Evolutionary conservation across 1,139 yeast species (phyloP), one percentile per base, ranked within the genome.

Genomic region (Groenewaldozyma sp.): DNA sequence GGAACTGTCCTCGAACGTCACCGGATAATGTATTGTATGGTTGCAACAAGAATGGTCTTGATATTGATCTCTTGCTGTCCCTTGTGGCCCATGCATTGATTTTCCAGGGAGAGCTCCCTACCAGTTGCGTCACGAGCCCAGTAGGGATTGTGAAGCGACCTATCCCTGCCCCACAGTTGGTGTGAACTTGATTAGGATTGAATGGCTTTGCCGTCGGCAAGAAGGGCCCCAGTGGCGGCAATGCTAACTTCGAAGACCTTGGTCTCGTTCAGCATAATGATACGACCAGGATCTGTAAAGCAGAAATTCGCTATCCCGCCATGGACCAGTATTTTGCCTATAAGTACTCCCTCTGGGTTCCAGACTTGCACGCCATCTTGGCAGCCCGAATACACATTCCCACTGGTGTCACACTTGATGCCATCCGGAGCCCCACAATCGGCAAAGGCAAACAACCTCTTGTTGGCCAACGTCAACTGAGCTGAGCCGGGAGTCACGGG

Each of bases 351-450:
- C 18, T 44, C 44, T 1, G 37, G 32, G 36, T 52, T 47, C 59
- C 60, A 57, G n/a, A 56, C 56, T 16, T 53, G 54, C n/a, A 58
- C 41, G 5, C 57, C 59, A 37, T 54, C 58, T 3, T 41, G 45
- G 35, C 59, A 53, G 3, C 59, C 59, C 5, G 56, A 48, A 34
- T 50, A 56, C 2, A 58, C 55, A 35, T 54, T 54, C 4, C 60
- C 62, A 1, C 34, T 37, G 3, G 37, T 35, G 37, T 58, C 62
- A 24, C 44, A 42, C 42, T 54, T 56, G 40, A 58, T 53, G 3
- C 60, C 60, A 38, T 55, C 59, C 1, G 60, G 60, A 6, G 51
- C 56, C 3, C 52, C 58, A 21, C 45, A 34, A 35, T 49, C 55
- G 13, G 52, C 38, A 41, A 43, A 54, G 4, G 59, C 59, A 46